These are phyloP conservation scores for Tirmania nivea DNA, from an alignment of 495 filamentous ascomycete species.

Conservation along the genomic window DNA sequence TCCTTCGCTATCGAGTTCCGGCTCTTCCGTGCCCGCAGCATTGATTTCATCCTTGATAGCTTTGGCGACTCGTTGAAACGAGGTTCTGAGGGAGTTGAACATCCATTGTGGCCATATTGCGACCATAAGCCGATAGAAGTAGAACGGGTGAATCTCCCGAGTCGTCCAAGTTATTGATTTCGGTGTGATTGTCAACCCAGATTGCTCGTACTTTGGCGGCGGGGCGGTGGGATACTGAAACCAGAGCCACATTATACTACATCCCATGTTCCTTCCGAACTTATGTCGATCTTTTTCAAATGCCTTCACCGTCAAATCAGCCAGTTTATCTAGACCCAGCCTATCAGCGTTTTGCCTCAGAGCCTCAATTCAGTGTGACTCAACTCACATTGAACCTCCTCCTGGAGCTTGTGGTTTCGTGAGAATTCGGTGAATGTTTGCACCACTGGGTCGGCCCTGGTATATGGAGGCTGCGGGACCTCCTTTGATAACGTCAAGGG, in stretches of 20 bases:
- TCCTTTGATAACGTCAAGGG: background rate
- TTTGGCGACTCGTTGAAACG: background rate
- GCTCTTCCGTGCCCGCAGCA: background rate
- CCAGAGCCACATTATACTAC: background rate
- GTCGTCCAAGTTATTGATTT: constrained; percentile 5
- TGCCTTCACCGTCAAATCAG: background rate
- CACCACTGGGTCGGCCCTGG: background rate
- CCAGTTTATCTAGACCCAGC: background rate
- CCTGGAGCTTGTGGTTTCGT: background rate
- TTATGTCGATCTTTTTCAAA: background rate
- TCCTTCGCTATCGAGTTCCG: background rate
- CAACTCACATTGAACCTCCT: background rate
- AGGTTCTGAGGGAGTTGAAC: constrained; percentile 9
- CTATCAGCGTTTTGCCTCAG: too few relatives aligned
- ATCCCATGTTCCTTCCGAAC: background rate
- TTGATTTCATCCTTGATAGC: background rate
- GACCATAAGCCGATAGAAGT: constrained; percentile 9
- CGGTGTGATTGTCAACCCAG: background rate
- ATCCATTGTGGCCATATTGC: constrained; percentile 11
- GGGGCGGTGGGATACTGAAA: background rate
- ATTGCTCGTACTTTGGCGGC: background rate
- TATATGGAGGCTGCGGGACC: background rate
- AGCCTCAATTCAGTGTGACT: too few relatives aligned
- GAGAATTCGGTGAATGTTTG: background rate
- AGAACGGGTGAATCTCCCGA: constrained; percentile 5